Evolutionary conservation across 2,329 filamentous ascomycete genomes (phyloP), one percentile per base, ranked within the genome.

Genomic region (Mariannaea sp.): DNA sequence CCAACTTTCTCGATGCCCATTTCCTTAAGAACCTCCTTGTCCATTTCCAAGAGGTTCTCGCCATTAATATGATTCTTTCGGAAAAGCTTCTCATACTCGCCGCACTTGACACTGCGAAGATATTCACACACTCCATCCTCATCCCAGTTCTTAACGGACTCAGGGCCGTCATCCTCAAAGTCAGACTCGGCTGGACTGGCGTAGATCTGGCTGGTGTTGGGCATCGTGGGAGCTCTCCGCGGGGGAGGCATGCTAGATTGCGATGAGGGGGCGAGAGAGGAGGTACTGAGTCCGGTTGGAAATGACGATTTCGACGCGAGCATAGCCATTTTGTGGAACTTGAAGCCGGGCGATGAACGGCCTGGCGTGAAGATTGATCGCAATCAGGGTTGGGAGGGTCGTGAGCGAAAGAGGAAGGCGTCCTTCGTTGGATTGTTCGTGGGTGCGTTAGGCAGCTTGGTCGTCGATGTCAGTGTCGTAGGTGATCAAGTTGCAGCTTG

Each of bases 1-100:
- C 94, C 94, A 60, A 99, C 90, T 74, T 97, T 99, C 64, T 96
- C 95, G 64, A 99, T 93, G 36, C 94, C 94, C 85, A 99, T 96
- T 72, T 99, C 94, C 73, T 96, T 95, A 59, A 99, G 80, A 33
- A 96, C 91, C 50, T 92, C 88, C 78, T 96, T 95, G 73, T 99
- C 94, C 80, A 97, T 93, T 75, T 99, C 94, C 64, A 99, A 81
- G 38, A 99, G 79, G 69, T 96, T 97, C 75, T 97, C 92, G 66
- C 94, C 94, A 70, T 94, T 99, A 77, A 99, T 97, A 73, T 97
- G 90, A 72, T 99, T 96, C 69, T 86, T 86, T 74, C 89, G 75
- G 74, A 97, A 97, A 20, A 96, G 74, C 67, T 89, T 86, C 70
- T 96, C 92, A 74, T 99, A 97, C 70, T 97, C 92, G 64, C 88